Evolutionary conservation across 2,329 filamentous ascomycete genomes (phyloP).

Genomic region (Epichloe hybrida): DNA sequence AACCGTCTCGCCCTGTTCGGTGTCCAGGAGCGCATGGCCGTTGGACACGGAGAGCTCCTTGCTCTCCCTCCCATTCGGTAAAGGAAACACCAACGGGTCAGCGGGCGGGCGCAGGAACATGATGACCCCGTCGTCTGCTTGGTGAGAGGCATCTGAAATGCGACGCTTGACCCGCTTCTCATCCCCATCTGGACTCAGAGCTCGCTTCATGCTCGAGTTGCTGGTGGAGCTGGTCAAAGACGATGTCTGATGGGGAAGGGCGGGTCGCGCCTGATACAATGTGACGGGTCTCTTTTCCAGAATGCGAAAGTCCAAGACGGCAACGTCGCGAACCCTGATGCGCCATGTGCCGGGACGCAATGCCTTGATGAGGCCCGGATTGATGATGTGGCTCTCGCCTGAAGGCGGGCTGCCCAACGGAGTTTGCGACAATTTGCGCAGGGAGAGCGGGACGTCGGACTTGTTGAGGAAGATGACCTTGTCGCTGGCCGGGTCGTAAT

Average conservation of each 20-base stretch:
- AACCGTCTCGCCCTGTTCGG: constrained; percentile 35
- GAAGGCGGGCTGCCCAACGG: constrained; percentile 24
- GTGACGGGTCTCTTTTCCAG: constrained; percentile 38
- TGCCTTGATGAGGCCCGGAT: constrained; percentile 30
- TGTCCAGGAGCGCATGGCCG: constrained; percentile 37
- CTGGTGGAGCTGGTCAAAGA: constrained; percentile 18
- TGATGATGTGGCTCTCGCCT: constrained; percentile 30
- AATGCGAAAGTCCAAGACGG: constrained; percentile 44
- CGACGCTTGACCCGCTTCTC: constrained; percentile 32
- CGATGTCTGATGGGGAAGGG: constrained; percentile 16
- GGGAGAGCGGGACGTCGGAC: constrained; percentile 38
- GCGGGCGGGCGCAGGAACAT: constrained; percentile 38
- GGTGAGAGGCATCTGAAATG: constrained; percentile 17
- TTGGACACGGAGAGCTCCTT: constrained; percentile 33
- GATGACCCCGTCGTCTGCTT: constrained; percentile 36
- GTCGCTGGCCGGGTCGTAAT: constrained; percentile 46
- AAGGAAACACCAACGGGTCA: constrained; percentile 37
- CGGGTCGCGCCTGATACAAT: constrained; percentile 21
- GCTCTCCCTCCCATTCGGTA: constrained; percentile 31
- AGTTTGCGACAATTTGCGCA: constrained; percentile 31
- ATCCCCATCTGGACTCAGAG: constrained; percentile 30
- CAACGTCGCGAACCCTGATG: constrained; percentile 34
- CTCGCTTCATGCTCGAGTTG: constrained; percentile 38
- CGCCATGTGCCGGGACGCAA: constrained; percentile 43
- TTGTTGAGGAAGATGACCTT: constrained; percentile 42